Evolutionary conservation across 1,284 basidiomycete genomes (phyloP), one percentile per base, ranked within the genome.

Genomic region (Heterobasidion irregulare): DNA sequence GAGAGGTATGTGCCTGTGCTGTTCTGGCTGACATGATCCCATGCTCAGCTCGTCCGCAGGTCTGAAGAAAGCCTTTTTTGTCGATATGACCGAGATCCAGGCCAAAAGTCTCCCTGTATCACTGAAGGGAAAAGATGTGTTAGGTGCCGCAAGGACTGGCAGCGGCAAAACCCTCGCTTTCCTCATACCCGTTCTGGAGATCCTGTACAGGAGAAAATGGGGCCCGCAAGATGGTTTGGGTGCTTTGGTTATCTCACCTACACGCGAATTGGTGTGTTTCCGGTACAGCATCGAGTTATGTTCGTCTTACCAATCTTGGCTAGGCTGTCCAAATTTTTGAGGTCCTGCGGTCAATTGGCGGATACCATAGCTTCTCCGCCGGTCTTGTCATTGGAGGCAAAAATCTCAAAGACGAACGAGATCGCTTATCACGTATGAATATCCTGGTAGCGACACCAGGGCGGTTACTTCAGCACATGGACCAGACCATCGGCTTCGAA

Each of bases 291-390:
- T 26, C 55, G 41, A 52, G 53, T 10, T 45, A 13, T 50, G 16
- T 32, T 2, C 32, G 12, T 13, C 12, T 6, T 4, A 8, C 45
- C 8, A 35, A 41, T 34, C 43, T 38, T 58, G n/a, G 54, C 10
- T 51, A 91, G 89, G 94, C 95, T 1, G 91, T 98, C 10, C 95
- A 98, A 77, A 98, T 97, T 60, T 99, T 99, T 68, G 94, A 96
- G 56, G 95, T 98, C 6, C 73, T 99, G 9, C 83, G 93, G 45
- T 90, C 90, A 55, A 93, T 98, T 58, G 97, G 97, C 2, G 86
- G 87, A 52, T 86, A 86, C 65, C 96, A 98, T 67, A 80, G 82
- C 12, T 97, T 98, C 69, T 97, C 94, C 5, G 96, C 96, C 0
- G 96, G 96, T 0, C 75, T 99, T 16, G 89, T 99, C 26, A 98